Conservation (phyloP, 2,329 filamentous ascomycete species). For the Coniochaeta hoffmannii region DNA sequence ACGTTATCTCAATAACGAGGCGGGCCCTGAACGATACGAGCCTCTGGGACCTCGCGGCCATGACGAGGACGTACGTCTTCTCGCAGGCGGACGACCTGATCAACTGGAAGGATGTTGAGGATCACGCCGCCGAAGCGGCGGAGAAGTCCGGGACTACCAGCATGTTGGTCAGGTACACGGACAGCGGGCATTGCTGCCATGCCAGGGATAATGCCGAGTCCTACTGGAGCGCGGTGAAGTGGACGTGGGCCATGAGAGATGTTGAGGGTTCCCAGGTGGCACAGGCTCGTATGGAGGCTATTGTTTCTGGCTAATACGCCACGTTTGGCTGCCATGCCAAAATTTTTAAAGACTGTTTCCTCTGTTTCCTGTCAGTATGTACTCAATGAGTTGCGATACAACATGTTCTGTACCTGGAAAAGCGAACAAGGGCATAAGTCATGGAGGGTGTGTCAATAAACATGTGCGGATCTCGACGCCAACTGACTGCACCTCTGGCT, state of each 20-base stretch:
- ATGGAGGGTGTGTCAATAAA: no score
- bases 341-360: no score
- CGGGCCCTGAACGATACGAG: constrained; percentile 12
- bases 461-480: no score
- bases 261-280: constrained; percentile 4
- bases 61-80: constrained; percentile 15
- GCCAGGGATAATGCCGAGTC: constrained; percentile 11
- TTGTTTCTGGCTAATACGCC: no score
- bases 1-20: constrained; percentile 12
- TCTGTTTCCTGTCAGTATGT: no score
- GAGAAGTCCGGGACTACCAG: constrained; percentile 7
- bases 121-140: constrained; percentile 8
- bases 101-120: constrained; percentile 15
- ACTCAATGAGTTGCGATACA: no score
- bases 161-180: constrained; percentile 14
- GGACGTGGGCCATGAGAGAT: constrained; percentile 14
- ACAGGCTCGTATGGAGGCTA: no score
- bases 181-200: constrained; percentile 15
- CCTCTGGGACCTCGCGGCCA: constrained; percentile 8
- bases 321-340: no score
- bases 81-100: constrained; percentile 16
- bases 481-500: no score
- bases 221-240: constrained; percentile 16
- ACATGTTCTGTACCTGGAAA: no score
- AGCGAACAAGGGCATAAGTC: no score